These are phyloP conservation scores for Phialophora expanda DNA, from an alignment of 2,329 filamentous ascomycete genomes.

Conservation along the genomic window DNA sequence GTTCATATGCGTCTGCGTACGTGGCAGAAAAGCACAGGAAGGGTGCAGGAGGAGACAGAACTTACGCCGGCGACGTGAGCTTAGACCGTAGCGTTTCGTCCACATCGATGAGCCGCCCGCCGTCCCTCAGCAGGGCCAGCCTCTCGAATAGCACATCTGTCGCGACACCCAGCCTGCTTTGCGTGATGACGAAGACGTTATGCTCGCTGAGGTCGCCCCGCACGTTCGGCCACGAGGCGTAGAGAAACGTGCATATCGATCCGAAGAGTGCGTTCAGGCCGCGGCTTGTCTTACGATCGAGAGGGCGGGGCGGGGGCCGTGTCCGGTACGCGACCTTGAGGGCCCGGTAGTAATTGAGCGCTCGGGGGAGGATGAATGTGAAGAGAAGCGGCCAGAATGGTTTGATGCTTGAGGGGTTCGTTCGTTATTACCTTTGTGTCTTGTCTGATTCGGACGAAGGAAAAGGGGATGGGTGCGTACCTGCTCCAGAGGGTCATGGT, in stretches of 20 bases:
- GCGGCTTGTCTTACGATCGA: slow-evolving; percentile 45
- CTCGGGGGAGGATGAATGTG: slow-evolving; percentile 39
- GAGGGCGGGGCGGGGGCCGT: slow-evolving; percentile 47
- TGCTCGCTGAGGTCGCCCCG: slow-evolving; percentile 48
- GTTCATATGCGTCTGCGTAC: background rate
- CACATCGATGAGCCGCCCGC: slow-evolving; percentile 50
- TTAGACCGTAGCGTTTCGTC: slow-evolving; percentile 71
- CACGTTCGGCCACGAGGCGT: slow-evolving; percentile 58
- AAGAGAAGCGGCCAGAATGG: slow-evolving; percentile 40
- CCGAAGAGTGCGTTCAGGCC: slow-evolving; percentile 60
- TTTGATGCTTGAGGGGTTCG: slow-evolving; percentile 33
- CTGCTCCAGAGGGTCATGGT: slow-evolving; percentile 22
- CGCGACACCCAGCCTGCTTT: slow-evolving; percentile 83
- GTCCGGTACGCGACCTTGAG: slow-evolving; percentile 37
- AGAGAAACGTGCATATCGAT: slow-evolving; percentile 58
- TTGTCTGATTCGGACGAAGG: background rate
- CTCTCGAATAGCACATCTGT: slow-evolving; percentile 83
- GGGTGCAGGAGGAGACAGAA: slow-evolving; percentile 43
- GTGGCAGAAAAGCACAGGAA: background rate
- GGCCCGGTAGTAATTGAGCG: slow-evolving; percentile 35
- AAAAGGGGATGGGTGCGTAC: slow-evolving; percentile 6
- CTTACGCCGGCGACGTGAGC: slow-evolving; percentile 72
- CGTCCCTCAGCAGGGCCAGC: slow-evolving; percentile 56
- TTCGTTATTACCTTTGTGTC: background rate
- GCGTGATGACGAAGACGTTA: slow-evolving; percentile 79